A percentile compares a stretch with the other conserved stretches of the same genome.
Conservation (phyloP, 805 yeast species). For the Candida ficus region DNA sequence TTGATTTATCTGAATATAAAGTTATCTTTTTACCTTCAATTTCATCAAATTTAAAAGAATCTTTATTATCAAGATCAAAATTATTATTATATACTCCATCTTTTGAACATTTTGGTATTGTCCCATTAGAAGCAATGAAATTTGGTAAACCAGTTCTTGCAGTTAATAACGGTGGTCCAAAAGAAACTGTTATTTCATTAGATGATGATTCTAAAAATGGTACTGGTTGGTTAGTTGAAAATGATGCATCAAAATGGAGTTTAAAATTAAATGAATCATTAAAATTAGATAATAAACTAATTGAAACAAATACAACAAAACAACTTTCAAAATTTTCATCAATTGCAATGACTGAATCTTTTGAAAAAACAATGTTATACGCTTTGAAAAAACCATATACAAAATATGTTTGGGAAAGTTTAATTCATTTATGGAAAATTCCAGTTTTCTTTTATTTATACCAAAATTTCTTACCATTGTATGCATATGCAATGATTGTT, state of each 20-base stretch:
- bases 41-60: conserved; percentile 56
- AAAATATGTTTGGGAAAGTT: conserved; percentile 28
- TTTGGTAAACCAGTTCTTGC: conserved; percentile 81
- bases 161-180: conserved; percentile 86
- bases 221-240: conserved; percentile 59
- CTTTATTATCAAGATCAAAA: conserved; percentile 51
- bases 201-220: conserved; percentile 32
- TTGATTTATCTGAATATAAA: conserved; percentile 27
- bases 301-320: conserved; percentile 26
- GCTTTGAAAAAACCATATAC: conserved; percentile 22
- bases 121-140: conserved; percentile 93
- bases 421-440: conserved; percentile 21
- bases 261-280: conserved; percentile 39
- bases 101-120: conserved; percentile 95
- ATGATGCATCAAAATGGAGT: conserved; percentile 51
- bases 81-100: conserved; percentile 83
- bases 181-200: conserved; percentile 54
- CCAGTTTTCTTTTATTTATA: conserved; percentile 14
- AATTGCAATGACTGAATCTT: conserved; percentile 33
- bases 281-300: conserved; percentile 15
- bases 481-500: conserved; percentile 11
- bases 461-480: conserved; percentile 7
- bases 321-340: conserved; percentile 32
- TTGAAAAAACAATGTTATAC: conserved; percentile 31
- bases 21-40: conserved; percentile 81